Evolutionary conservation across 148 eudicot species (phyloP).

Genomic region (Chenopodium berlandieri): DNA sequence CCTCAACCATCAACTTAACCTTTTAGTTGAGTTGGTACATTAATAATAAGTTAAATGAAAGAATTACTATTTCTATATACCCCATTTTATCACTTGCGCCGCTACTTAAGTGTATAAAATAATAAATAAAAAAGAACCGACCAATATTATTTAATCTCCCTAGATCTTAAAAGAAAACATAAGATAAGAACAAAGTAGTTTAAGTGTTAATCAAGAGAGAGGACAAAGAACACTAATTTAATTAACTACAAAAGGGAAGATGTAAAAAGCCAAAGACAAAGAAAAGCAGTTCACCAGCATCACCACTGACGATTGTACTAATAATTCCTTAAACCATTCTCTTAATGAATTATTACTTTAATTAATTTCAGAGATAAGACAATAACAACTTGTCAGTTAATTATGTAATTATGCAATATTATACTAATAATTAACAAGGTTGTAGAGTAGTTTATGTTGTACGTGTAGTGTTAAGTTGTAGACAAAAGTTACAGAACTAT

Average conservation of each 20-base stretch:
- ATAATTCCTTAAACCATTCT: conserved; percentile 4
- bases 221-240: conserved; percentile 9
- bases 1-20: no score
- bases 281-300: conserved; percentile 13
- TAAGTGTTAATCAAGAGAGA: conserved; percentile 6
- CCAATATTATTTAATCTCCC: neutral
- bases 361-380: neutral
- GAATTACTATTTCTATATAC: no score
- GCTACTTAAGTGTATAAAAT: neutral
- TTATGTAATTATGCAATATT: neutral
- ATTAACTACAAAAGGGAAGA: neutral
- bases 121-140: conserved; percentile 8
- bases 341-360: neutral
- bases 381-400: conserved; percentile 13
- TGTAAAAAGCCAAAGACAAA: conserved; percentile 16
- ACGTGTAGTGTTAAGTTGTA: conserved; percentile 12
- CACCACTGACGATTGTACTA: neutral
- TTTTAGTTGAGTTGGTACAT: no score
- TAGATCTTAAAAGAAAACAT: conserved; percentile 9
- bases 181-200: neutral
- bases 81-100: conserved; percentile 1
- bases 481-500: conserved; percentile 14
- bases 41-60: no score
- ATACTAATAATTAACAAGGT: conserved; percentile 1
- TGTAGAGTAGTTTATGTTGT: neutral